These are phyloP conservation scores for Ogataea sp. DNA, from an alignment of 805 yeast genomes.

Conservation along the genomic window DNA sequence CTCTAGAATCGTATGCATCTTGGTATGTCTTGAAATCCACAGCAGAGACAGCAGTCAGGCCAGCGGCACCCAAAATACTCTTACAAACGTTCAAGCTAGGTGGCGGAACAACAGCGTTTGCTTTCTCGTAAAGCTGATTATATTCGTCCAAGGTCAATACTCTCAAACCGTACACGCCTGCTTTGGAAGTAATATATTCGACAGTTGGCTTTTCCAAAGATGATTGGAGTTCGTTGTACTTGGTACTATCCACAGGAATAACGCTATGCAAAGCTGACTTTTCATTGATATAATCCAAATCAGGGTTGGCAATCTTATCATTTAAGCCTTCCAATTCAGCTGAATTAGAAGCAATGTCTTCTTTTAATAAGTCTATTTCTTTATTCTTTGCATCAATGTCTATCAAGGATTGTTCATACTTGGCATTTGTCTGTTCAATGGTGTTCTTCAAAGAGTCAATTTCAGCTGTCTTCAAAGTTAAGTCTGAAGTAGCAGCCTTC, in stretches of 20 bases:
- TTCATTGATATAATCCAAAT: conserved; percentile 19
- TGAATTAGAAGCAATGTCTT: not conserved
- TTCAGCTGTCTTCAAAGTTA: conserved; percentile 2
- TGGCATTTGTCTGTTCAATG: not conserved
- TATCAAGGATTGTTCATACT: not conserved
- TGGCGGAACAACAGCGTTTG: conserved; percentile 12
- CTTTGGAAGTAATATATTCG: conserved; percentile 16
- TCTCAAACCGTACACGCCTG: conserved; percentile 8
- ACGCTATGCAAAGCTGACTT: conserved; percentile 22
- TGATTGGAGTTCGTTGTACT: conserved; percentile 13
- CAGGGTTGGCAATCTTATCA: conserved; percentile 19
- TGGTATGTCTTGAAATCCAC: not conserved
- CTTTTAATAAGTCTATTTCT: not conserved
- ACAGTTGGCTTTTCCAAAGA: conserved; percentile 3
- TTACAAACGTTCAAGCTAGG: conserved; percentile 12
- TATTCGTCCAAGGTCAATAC: conserved; percentile 12
- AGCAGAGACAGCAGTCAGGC: not conserved
- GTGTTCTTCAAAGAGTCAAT: not conserved
- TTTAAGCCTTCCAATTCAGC: conserved; percentile 8
- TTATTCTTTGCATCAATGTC: not conserved
- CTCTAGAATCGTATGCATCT: not conserved
- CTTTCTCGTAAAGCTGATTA: conserved; percentile 4
- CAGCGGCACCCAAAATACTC: not conserved
- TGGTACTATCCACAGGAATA: conserved; percentile 16
- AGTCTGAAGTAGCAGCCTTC: not conserved